Evolutionary conservation across 2,329 filamentous ascomycete genomes (phyloP), one percentile per base, ranked within the genome.

Genomic region (Arthroderma sp.): DNA sequence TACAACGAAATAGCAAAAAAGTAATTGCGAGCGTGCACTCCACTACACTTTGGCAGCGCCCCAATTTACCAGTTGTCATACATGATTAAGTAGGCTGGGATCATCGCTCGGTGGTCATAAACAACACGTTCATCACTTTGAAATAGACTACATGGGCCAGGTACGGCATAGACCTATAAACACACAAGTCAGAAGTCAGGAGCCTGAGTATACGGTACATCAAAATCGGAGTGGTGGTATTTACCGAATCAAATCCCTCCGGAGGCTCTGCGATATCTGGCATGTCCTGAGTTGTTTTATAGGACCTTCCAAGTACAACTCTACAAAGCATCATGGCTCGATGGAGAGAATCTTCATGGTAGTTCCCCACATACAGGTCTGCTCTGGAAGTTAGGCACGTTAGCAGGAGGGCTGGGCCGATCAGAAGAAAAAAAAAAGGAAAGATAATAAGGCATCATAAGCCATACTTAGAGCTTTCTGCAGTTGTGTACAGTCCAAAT

Each of bases 241-340:
- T 37, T 30, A 41, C 43, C 4, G 43, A 45, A 37, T 45, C 38
- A 22, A 29, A 45, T 27, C 43, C 43, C 28, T 3, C 15, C 4
- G 43, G 43, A 41, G 38, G 43, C 33, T 9, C 10, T 10, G 5
- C 6, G 22, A 45, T 30, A 9, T 8, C n/a, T 9, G 29, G 38
- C 4, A 36, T 36, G 8, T 45, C 43, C 30, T 11, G 10, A 3
- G 15, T 45, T 10, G 38, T 29, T 36, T 5, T 9, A 29, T 29
- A 45, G 8, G 43, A 7, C 8, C 32, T 36, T 45, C 43, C 43
- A 15, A 45, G 38, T 7, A 29, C 38, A 36, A 37, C 38, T 22
- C 32, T 45, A 38, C 43, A 45, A 30, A 40, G n/a, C 28, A 45
- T n/a, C 38, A 45, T 36, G 32, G 43, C 43, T 36, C 41, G 36